Evolutionary conservation across 371 early-diverging fungal genomes (phyloP).

Genomic region (Haplosporangium sp.): DNA sequence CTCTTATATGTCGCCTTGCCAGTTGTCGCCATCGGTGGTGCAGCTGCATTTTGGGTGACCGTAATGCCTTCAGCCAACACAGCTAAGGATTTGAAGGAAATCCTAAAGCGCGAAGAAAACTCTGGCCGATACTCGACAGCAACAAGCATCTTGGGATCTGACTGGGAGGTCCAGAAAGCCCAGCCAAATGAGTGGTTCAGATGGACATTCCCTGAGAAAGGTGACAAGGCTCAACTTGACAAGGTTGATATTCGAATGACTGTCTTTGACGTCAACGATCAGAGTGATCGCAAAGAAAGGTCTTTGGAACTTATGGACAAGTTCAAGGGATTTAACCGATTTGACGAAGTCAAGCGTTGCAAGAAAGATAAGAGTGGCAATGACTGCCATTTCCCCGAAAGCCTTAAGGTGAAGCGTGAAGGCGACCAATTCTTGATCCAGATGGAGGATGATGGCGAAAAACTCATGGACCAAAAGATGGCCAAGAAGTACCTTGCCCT

Average conservation of each 20-base stretch:
- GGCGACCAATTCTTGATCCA: constrained; percentile 34
- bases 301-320: constrained; percentile 25
- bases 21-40: constrained; percentile 32
- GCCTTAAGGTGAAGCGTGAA: constrained; percentile 26
- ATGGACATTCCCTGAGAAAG: constrained; percentile 38
- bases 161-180: constrained; percentile 43
- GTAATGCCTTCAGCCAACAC: constrained; percentile 36
- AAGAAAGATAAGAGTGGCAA: not conserved
- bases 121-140: constrained; percentile 27
- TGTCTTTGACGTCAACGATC: constrained; percentile 40
- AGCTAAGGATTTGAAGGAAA: constrained; percentile 41
- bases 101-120: constrained; percentile 34
- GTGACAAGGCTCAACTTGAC: constrained; percentile 26
- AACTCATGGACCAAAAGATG: constrained; percentile 35
- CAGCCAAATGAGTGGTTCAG: constrained; percentile 45
- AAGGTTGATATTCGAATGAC: constrained; percentile 44
- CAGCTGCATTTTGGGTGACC: constrained; percentile 22
- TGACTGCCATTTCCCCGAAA: constrained; percentile 8
- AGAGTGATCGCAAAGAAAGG: constrained; percentile 26
- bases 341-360: constrained; percentile 9
- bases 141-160: constrained; percentile 23
- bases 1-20: constrained; percentile 30
- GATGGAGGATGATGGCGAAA: constrained; percentile 42
- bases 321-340: constrained; percentile 7
- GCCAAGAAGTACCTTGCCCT: constrained; percentile 45